phyloP scores from a whole-genome alignment of 2,329 filamentous ascomycete genomes.

The Phialophora tarda region DNA sequence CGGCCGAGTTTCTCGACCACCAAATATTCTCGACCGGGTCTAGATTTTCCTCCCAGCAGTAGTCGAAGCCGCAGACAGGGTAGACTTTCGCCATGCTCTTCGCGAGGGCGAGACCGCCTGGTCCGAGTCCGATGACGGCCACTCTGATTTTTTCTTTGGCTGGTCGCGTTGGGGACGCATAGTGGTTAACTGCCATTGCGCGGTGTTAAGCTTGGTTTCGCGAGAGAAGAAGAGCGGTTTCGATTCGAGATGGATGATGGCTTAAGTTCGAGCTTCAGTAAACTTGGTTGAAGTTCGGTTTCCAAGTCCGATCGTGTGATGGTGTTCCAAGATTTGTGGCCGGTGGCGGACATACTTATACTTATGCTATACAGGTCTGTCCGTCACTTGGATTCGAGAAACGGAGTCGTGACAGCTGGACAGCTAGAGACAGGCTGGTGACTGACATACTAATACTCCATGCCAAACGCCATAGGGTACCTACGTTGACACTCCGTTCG shows the following conservation, averaged over 20 bases:
- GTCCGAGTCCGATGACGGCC: background rate
- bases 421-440: background rate
- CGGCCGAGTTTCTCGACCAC: background rate
- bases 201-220: background rate
- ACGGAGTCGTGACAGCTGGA: slow-evolving; percentile 1
- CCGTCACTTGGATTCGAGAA: background rate
- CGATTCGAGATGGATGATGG: background rate
- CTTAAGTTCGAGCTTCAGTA: background rate
- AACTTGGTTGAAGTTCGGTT: background rate
- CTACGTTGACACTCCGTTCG: too few species aligned
- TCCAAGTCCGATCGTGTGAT: background rate
- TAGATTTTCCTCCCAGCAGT: background rate
- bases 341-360: background rate
- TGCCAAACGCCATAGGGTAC: background rate
- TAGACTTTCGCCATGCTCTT: background rate
- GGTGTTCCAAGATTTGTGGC: background rate
- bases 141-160: background rate
- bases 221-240: background rate
- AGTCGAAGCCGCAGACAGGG: slow-evolving; percentile 1
- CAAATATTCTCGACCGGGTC: background rate
- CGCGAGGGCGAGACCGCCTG: background rate
- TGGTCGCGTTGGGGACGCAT: background rate
- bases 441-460: background rate
- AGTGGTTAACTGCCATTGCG: background rate
- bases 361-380: background rate